Percentiles rank a stretch among this genome's conserved stretches.
Conservation (phyloP, 129 eudicot genomes). For the Pittosporum tobira region DNA sequence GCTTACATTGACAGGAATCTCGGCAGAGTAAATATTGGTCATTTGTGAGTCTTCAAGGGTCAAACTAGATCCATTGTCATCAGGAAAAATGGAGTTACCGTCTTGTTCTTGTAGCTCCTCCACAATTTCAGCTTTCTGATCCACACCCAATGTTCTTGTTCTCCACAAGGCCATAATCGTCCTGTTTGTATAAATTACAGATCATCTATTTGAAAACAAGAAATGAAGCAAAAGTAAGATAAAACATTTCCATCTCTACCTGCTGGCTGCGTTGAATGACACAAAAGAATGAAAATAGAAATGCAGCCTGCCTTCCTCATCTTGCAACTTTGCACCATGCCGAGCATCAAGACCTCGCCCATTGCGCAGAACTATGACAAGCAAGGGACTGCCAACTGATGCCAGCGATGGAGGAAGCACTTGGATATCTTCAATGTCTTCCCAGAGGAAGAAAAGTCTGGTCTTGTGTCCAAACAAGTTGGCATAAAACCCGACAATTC, state of each 20-base stretch:
- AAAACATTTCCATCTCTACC: conserved; percentile 22
- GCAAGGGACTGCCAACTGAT: conserved; percentile 82
- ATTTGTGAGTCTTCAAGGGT: conserved; percentile 45
- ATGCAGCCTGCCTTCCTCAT: conserved; percentile 69
- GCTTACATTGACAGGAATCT: conserved; percentile 64
- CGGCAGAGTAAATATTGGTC: conserved; percentile 54
- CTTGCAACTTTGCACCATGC: conserved; percentile 83
- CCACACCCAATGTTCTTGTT: conserved; percentile 48
- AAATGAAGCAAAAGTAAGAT: neutral
- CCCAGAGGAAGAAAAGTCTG: conserved; percentile 76
- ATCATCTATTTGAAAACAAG: neutral
- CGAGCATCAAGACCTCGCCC: conserved; percentile 76
- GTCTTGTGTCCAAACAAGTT: conserved; percentile 87
- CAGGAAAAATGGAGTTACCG: conserved; percentile 25
- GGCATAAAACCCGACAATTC: conserved; percentile 81
- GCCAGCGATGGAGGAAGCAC: conserved; percentile 67
- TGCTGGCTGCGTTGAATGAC: conserved; percentile 69
- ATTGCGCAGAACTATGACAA: conserved; percentile 58
- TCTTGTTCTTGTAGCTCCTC: conserved; percentile 47
- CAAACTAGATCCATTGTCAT: conserved; percentile 36
- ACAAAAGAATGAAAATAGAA: conserved; percentile 82
- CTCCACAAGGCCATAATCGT: conserved; percentile 85
- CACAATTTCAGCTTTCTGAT: conserved; percentile 33
- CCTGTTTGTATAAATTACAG: conserved; percentile 26
- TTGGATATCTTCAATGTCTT: conserved; percentile 80